A percentile compares a stretch with the other conserved stretches of the same genome.
Evolutionary conservation across 768 basidiomycete genomes (phyloP).

Genomic region (Leccinum fibrillosum): DNA sequence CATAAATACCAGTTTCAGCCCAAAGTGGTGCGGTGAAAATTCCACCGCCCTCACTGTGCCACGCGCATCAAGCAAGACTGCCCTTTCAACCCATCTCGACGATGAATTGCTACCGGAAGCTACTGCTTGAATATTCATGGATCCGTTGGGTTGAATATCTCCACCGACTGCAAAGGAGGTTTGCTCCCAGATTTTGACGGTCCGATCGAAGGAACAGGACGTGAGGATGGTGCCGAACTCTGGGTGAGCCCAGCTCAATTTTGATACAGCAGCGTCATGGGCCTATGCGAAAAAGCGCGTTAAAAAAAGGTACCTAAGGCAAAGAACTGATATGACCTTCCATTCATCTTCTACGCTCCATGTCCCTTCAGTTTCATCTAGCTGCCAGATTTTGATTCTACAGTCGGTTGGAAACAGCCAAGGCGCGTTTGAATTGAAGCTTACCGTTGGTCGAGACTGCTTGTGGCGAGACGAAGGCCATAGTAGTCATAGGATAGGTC

Average conservation of each 20-base stretch:
- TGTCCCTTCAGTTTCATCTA: constrained; percentile 66
- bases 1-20: constrained; percentile 74
- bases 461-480: constrained; percentile 76
- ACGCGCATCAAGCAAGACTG: constrained; percentile 75
- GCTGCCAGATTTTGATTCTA: constrained; percentile 81
- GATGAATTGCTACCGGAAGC: constrained; percentile 22
- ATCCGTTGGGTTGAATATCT: constrained; percentile 25
- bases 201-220: constrained; percentile 85
- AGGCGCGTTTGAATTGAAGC: constrained; percentile 10
- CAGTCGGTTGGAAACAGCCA: constrained; percentile 10
- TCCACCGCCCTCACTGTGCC: constrained; percentile 85
- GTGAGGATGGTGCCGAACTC: constrained; percentile 88
- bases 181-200: constrained; percentile 92
- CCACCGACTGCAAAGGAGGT: constrained; percentile 31
- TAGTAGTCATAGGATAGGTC: constrained; percentile 92
- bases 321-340: constrained; percentile 57
- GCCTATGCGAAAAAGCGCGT: constrained; percentile 51
- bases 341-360: constrained; percentile 88
- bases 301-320: neutral
- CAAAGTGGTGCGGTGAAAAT: constrained; percentile 85
- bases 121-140: constrained; percentile 11
- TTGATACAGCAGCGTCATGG: constrained; percentile 89
- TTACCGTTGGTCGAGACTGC: constrained; percentile 79
- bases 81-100: constrained; percentile 70
- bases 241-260: constrained; percentile 87